Conservation (phyloP, 2,329 filamentous ascomycete genomes). For the Penicillium nordicum region DNA sequence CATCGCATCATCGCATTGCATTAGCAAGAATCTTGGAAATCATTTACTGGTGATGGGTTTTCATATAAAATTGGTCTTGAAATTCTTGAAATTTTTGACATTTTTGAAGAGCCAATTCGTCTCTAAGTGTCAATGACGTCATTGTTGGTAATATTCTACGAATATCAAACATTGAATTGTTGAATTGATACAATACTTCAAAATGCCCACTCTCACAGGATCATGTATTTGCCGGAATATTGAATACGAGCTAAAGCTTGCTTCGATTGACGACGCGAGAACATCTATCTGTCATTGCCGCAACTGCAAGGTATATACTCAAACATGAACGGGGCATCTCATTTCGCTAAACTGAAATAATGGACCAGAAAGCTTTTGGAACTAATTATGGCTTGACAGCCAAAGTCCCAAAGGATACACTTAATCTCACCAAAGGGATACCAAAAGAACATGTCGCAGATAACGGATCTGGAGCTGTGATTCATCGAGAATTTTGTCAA, state of each 20-base stretch:
- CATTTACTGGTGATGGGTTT: not conserved
- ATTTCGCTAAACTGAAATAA: not conserved
- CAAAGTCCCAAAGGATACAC: constrained; percentile 47
- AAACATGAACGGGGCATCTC: not conserved
- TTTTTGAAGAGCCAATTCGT: not conserved
- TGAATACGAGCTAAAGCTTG: constrained; percentile 46
- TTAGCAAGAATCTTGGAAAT: not conserved
- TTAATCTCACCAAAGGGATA: constrained; percentile 40
- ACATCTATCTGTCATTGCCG: constrained; percentile 54
- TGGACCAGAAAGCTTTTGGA: constrained; percentile 49
- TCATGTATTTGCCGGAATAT: constrained; percentile 51
- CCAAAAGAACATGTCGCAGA: constrained; percentile 48
- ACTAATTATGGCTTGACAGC: constrained; percentile 52
- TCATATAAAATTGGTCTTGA: not conserved
- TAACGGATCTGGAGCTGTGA: constrained; percentile 47
- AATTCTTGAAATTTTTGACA: not conserved
- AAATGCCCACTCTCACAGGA: constrained; percentile 36
- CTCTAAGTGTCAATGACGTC: not conserved
- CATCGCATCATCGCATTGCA: not conserved
- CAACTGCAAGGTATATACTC: constrained; percentile 47
- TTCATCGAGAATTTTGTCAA: constrained; percentile 53
- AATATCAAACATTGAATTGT: not conserved
- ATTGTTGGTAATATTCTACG: not conserved
- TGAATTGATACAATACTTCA: not conserved
- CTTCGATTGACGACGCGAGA: constrained; percentile 47